phyloP scores from a whole-genome alignment of 192 early-diverging fungal genomes.

The Coemansia sp. region DNA sequence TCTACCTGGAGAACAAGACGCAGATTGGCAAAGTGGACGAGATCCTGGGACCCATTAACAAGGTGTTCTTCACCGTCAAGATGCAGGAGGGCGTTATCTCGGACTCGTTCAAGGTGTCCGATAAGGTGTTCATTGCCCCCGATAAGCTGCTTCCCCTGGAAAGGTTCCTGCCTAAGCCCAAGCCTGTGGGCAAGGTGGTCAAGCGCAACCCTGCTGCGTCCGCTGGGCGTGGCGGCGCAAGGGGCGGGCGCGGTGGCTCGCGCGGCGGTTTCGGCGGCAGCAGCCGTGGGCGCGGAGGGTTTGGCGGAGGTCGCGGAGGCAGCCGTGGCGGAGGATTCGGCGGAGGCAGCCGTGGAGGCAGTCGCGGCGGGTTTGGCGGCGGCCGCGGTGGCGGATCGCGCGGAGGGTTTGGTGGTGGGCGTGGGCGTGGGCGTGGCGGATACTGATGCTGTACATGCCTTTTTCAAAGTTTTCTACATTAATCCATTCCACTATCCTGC shows the following conservation, averaged over 20 bases:
- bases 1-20: constrained; percentile 97
- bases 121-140: constrained; percentile 90
- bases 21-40: constrained; percentile 99
- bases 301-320: constrained; percentile 53
- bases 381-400: constrained; percentile 52
- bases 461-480: too few species aligned
- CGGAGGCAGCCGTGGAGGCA: constrained; percentile 53
- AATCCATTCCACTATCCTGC: too few species aligned
- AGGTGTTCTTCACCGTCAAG: constrained; percentile 98
- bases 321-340: constrained; percentile 51
- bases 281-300: constrained; percentile 49
- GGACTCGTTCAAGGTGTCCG: constrained; percentile 83
- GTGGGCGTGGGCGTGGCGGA: constrained; percentile 52
- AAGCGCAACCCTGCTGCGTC: constrained; percentile 62
- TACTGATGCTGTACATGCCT: constrained; percentile 11
- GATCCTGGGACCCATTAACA: constrained; percentile 96
- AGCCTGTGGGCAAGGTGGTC: constrained; percentile 59
- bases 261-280: constrained; percentile 51
- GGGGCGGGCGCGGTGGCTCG: constrained; percentile 52
- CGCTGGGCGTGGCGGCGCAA: constrained; percentile 40
- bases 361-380: constrained; percentile 29
- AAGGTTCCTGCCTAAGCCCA: constrained; percentile 94
- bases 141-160: constrained; percentile 96
- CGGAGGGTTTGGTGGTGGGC: constrained; percentile 54
- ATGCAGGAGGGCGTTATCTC: constrained; percentile 90